Conservation (phyloP, 2,329 filamentous ascomycete species). For the Calonectria hongkongensis region DNA sequence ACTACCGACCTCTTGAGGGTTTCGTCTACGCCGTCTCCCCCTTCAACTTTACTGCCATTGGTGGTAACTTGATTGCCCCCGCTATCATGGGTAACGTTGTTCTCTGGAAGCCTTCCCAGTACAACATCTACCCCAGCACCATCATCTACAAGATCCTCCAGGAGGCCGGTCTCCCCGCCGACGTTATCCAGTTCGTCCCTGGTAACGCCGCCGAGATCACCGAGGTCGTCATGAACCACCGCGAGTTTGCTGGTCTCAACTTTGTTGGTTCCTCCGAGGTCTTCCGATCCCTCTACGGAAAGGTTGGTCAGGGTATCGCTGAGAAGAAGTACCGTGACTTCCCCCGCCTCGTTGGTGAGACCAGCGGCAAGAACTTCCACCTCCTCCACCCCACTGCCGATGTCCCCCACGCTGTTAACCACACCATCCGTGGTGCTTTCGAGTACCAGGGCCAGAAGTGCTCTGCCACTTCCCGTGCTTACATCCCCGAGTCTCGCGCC, state of each 20-base stretch:
- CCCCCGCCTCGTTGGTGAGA: constrained; percentile 92
- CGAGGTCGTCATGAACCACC: constrained; percentile 83
- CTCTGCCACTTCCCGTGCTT: constrained; percentile 87
- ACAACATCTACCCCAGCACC: constrained; percentile 90
- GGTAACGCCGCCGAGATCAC: constrained; percentile 91
- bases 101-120: constrained; percentile 95
- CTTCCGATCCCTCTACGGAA: constrained; percentile 90
- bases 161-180: constrained; percentile 90
- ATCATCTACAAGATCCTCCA: constrained; percentile 92
- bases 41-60: constrained; percentile 98
- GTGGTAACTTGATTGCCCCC: constrained; percentile 88
- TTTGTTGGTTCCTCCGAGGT: constrained; percentile 95
- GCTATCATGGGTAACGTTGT: constrained; percentile 96
- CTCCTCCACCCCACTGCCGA: constrained; percentile 86
- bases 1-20: constrained; percentile 93
- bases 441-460: constrained; percentile 96
- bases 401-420: constrained; percentile 84
- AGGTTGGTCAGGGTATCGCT: constrained; percentile 87
- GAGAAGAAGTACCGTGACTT: constrained; percentile 89
- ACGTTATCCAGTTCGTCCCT: constrained; percentile 95
- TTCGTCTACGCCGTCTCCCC: constrained; percentile 96
- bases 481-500: constrained; percentile 86
- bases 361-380: constrained; percentile 96
- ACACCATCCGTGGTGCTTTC: constrained; percentile 90
- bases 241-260: constrained; percentile 90